phyloP scores from a whole-genome alignment of 805 yeast species.

The Suhomyces sp. region DNA sequence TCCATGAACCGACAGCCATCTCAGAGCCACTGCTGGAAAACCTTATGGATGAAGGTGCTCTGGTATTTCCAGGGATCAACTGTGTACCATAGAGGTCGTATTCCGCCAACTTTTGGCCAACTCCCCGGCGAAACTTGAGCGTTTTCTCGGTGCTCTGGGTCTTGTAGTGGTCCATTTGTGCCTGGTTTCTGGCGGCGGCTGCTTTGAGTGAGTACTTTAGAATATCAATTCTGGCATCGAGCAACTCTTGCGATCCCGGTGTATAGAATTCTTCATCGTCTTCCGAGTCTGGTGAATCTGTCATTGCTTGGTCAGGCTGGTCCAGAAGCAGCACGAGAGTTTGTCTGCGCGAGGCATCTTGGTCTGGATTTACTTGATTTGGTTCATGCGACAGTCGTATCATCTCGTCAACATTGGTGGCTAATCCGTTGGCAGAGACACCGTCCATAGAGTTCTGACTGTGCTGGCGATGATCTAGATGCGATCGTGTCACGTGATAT shows the following conservation, averaged over 20 bases:
- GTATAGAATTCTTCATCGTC: constrained; percentile 83
- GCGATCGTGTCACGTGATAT: neutral
- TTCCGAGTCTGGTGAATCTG: constrained; percentile 20
- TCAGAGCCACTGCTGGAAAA: constrained; percentile 33
- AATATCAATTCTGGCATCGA: constrained; percentile 49
- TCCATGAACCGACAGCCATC: constrained; percentile 80
- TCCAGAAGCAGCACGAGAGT: neutral
- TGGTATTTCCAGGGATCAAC: constrained; percentile 49
- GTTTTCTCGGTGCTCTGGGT: constrained; percentile 37
- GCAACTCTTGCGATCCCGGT: constrained; percentile 61
- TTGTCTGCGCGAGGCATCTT: neutral
- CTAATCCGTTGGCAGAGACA: neutral
- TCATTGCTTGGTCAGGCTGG: constrained; percentile 11
- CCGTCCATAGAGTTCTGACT: neutral
- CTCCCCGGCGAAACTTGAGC: constrained; percentile 45
- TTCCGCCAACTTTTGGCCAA: constrained; percentile 29
- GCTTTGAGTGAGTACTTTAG: constrained; percentile 48
- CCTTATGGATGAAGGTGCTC: constrained; percentile 65
- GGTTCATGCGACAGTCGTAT: neutral
- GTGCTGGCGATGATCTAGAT: neutral
- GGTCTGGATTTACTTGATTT: neutral
- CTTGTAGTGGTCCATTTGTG: constrained; percentile 24
- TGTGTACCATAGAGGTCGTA: constrained; percentile 64
- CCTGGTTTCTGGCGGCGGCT: constrained; percentile 42
- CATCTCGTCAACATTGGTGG: neutral